Evolutionary conservation across 2,329 filamentous ascomycete species (phyloP).

Genomic region (Salinomyces thailandicus): DNA sequence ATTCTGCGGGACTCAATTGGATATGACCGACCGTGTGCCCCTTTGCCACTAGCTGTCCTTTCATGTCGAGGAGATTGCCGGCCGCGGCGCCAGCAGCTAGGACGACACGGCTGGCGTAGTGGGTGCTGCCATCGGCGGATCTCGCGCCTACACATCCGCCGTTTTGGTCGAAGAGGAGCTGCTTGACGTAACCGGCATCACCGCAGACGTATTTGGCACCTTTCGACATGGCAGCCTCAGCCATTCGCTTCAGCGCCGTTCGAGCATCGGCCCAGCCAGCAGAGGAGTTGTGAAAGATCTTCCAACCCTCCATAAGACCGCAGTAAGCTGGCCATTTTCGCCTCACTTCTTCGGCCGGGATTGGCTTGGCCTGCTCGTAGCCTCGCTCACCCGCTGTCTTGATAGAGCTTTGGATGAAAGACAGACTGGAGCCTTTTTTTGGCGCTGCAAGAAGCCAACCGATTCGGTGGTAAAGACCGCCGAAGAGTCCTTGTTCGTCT

Average conservation of each 20-base stretch:
- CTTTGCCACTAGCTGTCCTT: slow-evolving; percentile 15
- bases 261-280: slow-evolving; percentile 16
- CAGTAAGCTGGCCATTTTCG: slow-evolving; percentile 9
- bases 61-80: slow-evolving; percentile 10
- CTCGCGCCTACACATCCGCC: slow-evolving; percentile 4
- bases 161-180: slow-evolving; percentile 6
- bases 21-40: slow-evolving; percentile 22
- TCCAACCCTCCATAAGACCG: slow-evolving; percentile 13
- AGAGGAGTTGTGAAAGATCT: slow-evolving; percentile 15
- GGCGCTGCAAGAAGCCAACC: slow-evolving; percentile 11
- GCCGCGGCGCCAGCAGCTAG: slow-evolving; percentile 11
- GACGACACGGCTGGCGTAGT: slow-evolving; percentile 11
- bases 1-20: slow-evolving; percentile 19
- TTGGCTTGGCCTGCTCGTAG: slow-evolving; percentile 4
- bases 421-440: slow-evolving; percentile 3
- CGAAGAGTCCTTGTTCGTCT: slow-evolving; percentile 21
- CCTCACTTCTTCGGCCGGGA: slow-evolving; percentile 7
- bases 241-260: slow-evolving; percentile 9
- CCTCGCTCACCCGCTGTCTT: slow-evolving; percentile 7
- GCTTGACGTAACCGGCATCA: slow-evolving; percentile 10
- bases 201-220: slow-evolving; percentile 11
- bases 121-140: slow-evolving; percentile 7
- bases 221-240: slow-evolving; percentile 6
- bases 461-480: slow-evolving; percentile 5
- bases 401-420: slow-evolving; percentile 8